phyloP scores from a whole-genome alignment of 352 stramenopile species.

The Phytopythium sindhum region DNA sequence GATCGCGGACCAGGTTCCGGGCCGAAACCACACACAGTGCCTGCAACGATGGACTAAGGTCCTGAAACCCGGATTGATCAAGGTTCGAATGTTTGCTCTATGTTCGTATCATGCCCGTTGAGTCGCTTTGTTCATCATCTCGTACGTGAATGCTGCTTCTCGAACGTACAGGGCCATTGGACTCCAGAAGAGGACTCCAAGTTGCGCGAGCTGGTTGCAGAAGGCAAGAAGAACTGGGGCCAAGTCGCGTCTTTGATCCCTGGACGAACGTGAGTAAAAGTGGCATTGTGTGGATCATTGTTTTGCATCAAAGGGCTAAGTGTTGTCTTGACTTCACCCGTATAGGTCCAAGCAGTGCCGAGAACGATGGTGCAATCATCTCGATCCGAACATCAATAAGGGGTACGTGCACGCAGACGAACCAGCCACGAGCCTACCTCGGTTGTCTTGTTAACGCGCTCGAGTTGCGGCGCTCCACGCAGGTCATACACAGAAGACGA shows the following conservation, averaged over 20 bases:
- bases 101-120: background rate
- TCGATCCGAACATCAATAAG: constrained; percentile 93
- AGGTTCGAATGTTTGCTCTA: constrained; percentile 24
- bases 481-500: constrained; percentile 89
- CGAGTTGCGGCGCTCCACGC: background rate
- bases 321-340: constrained; percentile 6
- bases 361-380: constrained; percentile 90
- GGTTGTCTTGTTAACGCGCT: background rate
- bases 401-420: constrained; percentile 38
- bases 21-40: constrained; percentile 91
- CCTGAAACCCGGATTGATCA: constrained; percentile 90
- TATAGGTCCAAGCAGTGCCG: constrained; percentile 90
- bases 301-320: background rate
- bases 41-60: constrained; percentile 93
- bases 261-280: constrained; percentile 64
- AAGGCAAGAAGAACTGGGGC: constrained; percentile 91
- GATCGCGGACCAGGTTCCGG: constrained; percentile 89
- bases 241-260: constrained; percentile 80
- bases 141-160: constrained; percentile 2
- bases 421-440: background rate
- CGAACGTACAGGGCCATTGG: constrained; percentile 79
- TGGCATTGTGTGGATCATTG: background rate
- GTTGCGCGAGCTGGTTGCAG: constrained; percentile 74
- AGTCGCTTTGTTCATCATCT: background rate
- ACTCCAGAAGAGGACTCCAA: constrained; percentile 89